Base-by-base conservation (phyloP, 805 yeast genomes). In the Metschnikowia matae region DNA sequence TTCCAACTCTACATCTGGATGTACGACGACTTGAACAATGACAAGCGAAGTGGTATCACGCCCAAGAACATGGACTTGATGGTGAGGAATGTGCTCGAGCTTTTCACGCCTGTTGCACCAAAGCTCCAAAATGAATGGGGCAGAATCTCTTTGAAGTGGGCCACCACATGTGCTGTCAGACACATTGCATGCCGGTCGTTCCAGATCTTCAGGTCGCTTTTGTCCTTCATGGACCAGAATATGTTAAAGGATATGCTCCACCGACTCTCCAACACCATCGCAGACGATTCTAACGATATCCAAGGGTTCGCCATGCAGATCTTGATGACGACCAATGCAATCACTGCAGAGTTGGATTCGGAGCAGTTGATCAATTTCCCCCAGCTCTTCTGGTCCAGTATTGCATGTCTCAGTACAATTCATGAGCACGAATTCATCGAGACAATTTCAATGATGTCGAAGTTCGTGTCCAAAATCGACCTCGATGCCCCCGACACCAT, bases 261-360 rank as follows among this genome's bases (percentile, higher is more conserved):
- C 49, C 79, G 99, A 52, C 74, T 94, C 31, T 89, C 97, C 0
- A 91, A 90, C 59, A 95, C 99, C 0, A 85, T 94, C 6, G 83
- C 97, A 0, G 99, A 95, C 64, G 89, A 84, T 38, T 82, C 89
- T 10, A 70, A 81, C 0, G 99, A 94, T 58, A 91, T 94, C 36
- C 98, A 92, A 67, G 96, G 97, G 0, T 95, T 95, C 68, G 85
- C 97, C 0, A 88, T 94, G 91, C 99, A 94, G 68, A 94, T 94
- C 48, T 70, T 94, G 55, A 92, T 94, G 97, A 92, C 99, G 0
- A 67, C 94, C 59, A 90, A 92, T 69, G 96, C 97, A 0, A 83
- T 90, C 13, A 87, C 92, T 1, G 94, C 96, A 0, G 96, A 89
- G 60, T 69, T 90, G 41, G 87, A 84, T 57, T 78, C 92, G 7